Percentiles rank a stretch among this genome's conserved stretches.
Conservation (phyloP, 2,329 filamentous ascomycete species). For the Aspergillus ibericus region DNA sequence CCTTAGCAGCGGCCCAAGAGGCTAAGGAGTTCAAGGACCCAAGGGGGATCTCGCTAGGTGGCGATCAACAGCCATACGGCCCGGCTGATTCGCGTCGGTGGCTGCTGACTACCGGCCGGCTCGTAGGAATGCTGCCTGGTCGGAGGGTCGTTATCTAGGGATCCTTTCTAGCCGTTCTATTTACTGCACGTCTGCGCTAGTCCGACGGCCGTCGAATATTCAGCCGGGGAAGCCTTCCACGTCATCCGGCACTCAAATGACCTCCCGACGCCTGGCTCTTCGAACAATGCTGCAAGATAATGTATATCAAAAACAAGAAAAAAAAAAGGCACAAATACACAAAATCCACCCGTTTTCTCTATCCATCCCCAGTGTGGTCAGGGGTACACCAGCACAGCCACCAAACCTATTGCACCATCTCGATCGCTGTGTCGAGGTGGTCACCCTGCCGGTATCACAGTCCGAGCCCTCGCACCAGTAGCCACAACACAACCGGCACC, state of each 20-base stretch:
- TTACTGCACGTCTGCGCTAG: neutral
- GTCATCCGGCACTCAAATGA: neutral
- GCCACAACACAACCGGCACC: conserved; percentile 89
- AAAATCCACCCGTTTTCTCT: neutral
- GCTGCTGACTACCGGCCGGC: neutral
- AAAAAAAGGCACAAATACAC: neutral
- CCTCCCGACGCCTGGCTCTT: neutral
- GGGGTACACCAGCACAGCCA: too few relatives aligned
- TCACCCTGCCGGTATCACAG: conserved; percentile 21
- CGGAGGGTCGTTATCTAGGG: neutral
- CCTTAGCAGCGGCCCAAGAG: neutral
- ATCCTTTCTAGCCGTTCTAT: neutral
- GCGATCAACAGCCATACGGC: neutral
- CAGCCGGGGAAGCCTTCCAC: neutral
- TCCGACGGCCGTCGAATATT: neutral
- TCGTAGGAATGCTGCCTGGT: neutral
- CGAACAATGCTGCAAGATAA: neutral
- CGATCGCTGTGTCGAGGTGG: too few relatives aligned
- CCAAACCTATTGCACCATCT: too few relatives aligned
- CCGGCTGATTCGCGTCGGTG: neutral
- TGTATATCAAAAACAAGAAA: neutral
- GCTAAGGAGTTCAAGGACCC: neutral
- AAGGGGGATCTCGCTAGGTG: neutral
- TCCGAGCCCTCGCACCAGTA: conserved; percentile 76
- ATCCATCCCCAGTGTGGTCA: too few relatives aligned